A percentile compares a stretch with the other conserved stretches of the same genome.
Evolutionary conservation across 108 stramenopile species (phyloP).

Genomic region (Fragilaria radians): DNA sequence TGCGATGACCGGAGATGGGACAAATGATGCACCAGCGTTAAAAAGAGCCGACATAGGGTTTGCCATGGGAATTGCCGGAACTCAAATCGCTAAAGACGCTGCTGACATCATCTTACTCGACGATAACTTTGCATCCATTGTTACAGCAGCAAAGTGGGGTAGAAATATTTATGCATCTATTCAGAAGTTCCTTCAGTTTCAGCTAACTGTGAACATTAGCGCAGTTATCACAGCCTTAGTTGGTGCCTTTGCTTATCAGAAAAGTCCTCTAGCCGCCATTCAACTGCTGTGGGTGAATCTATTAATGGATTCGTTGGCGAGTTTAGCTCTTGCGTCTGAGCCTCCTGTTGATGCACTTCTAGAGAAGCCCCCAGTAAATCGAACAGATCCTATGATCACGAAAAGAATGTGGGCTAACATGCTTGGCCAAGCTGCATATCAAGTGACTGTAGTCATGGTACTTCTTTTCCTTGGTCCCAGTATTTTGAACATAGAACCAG

Average conservation of each 20-base stretch:
- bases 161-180: conserved; percentile 95
- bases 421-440: conserved; percentile 80
- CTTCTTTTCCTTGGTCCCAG: conserved; percentile 59
- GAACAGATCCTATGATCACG: conserved; percentile 77
- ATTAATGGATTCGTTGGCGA: conserved; percentile 97
- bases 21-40: conserved; percentile 98
- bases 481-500: conserved; percentile 44
- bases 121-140: conserved; percentile 97
- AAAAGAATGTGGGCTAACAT: conserved; percentile 89
- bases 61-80: conserved; percentile 97
- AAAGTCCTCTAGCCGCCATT: conserved; percentile 91
- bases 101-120: conserved; percentile 92
- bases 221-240: conserved; percentile 89
- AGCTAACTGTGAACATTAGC: conserved; percentile 94
- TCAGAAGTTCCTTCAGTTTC: conserved; percentile 97
- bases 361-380: conserved; percentile 68
- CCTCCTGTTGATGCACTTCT: conserved; percentile 81
- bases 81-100: conserved; percentile 95
- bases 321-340: conserved; percentile 95
- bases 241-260: conserved; percentile 79
- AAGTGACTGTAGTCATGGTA: conserved; percentile 68
- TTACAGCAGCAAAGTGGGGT: conserved; percentile 97
- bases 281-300: conserved; percentile 98
- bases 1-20: conserved; percentile 98
- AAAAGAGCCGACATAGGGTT: conserved; percentile 98